Base-by-base conservation (phyloP, 2,329 filamentous ascomycete species). In the Colletotrichum sp. region DNA sequence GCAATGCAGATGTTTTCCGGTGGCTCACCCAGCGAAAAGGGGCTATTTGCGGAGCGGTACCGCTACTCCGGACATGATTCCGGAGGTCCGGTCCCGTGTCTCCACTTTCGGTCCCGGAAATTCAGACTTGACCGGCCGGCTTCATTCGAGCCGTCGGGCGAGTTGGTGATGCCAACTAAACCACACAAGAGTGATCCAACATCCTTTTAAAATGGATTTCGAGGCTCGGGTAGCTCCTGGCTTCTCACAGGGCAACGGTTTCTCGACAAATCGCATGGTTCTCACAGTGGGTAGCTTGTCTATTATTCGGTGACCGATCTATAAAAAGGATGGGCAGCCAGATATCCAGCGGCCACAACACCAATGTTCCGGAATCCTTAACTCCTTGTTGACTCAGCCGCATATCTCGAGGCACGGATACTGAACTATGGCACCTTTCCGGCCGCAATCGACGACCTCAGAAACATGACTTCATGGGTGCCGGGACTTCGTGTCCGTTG, bases 61-160 rank as follows among this genome's bases (percentile, higher is more conserved):
- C 0, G 6, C 43, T 51, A 4, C 1, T 0, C 43, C 43, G 11
- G 6, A 13, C 43, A 8, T 1, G 6, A 6, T 13, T 21, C 11
- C 43, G 43, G 43, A 21, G 1, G 43, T 51, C 43, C 43, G 43
- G 43, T 1, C 6, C n/a, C 2, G 12, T 21, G 43, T 3, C 43
- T 51, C 43, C 43, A 51, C 43, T 8, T 51, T 51, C 43, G n/a
- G 43, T 1, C 1, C 43, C 43, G 43, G 43, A 11, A 6, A 3
- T n/a, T 11, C 18, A 18, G 38, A 11, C 9, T 0, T 4, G 5
- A 51, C 0, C 43, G 43, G 43, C 43, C 43, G 6, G n/a, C n/a
- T 51, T 51, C 6, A 0, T 51, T 2, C 21, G 11, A 0, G 43
- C 11, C 24, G 0, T 47, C n/a, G n/a, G 0, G 0, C 0, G 11